Evolutionary conservation across 768 basidiomycete genomes (phyloP).

Genomic region (Daedalea quercina): DNA sequence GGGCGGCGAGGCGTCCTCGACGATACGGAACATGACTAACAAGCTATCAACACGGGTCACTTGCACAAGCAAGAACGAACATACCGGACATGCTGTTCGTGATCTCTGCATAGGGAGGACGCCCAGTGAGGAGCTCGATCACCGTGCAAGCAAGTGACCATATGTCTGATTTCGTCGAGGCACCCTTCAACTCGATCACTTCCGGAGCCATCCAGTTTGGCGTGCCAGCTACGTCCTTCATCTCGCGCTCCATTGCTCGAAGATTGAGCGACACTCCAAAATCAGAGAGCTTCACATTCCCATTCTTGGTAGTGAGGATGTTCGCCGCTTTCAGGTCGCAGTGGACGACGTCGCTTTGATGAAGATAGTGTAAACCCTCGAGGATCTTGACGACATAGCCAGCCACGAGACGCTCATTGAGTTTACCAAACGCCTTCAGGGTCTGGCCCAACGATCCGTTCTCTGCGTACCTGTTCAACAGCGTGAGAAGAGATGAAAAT

Average conservation of each 20-base stretch:
- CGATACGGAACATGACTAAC: constrained; percentile 94
- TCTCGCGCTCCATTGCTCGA: constrained; percentile 81
- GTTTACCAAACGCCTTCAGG: constrained; percentile 86
- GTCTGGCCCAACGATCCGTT: constrained; percentile 94
- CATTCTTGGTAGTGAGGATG: constrained; percentile 97
- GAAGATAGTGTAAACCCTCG: constrained; percentile 91
- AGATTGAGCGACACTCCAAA: constrained; percentile 97
- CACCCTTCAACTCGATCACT: constrained; percentile 91
- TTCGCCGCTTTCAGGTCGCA: constrained; percentile 99
- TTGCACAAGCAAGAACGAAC: constrained; percentile 15
- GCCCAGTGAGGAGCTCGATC: constrained; percentile 87
- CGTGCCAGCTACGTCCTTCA: constrained; percentile 85
- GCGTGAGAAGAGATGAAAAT: constrained; percentile 3
- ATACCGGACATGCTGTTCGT: constrained; percentile 85
- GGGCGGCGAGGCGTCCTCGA: constrained; percentile 87
- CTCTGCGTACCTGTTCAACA: constrained; percentile 74
- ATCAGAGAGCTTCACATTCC: constrained; percentile 95
- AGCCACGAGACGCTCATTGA: constrained; percentile 88
- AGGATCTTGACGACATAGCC: constrained; percentile 95
- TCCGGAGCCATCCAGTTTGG: constrained; percentile 99
- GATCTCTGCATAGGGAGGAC: constrained; percentile 88
- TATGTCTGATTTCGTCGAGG: constrained; percentile 89
- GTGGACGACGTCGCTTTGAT: constrained; percentile 85
- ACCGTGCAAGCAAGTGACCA: constrained; percentile 96
- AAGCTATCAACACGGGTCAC: neutral